Evolutionary conservation across 176 grass and related monocot genomes (phyloP).

Genomic region (Tillandsia leiboldiana): DNA sequence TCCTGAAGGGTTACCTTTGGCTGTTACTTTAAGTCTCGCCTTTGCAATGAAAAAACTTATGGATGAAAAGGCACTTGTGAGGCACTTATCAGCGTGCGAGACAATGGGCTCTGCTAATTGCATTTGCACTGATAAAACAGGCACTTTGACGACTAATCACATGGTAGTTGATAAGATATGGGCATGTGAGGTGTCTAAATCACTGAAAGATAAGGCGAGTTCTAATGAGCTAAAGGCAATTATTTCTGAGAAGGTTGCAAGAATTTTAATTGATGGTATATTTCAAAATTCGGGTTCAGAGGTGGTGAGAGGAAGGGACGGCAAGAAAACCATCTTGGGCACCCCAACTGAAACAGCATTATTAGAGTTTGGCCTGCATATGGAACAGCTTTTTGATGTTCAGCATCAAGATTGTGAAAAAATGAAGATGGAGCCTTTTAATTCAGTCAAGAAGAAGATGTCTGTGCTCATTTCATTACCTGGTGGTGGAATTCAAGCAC

Average conservation of each 20-base stretch:
- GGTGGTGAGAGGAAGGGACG: conserved; percentile 61
- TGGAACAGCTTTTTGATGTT: conserved; percentile 37
- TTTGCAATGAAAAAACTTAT: conserved; percentile 99
- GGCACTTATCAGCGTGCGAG: conserved; percentile 91
- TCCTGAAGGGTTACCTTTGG: conserved; percentile 80
- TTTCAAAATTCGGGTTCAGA: conserved; percentile 78
- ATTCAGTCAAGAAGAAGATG: conserved; percentile 95
- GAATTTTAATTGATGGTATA: conserved; percentile 55
- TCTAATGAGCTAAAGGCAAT: conserved; percentile 36
- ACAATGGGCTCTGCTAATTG: conserved; percentile 96
- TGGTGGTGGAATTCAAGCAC: conserved; percentile 31
- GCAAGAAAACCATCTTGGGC: conserved; percentile 55
- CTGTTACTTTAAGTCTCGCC: conserved; percentile 87
- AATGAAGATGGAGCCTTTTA: conserved; percentile 84
- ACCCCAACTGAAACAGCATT: conserved; percentile 91
- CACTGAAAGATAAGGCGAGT: conserved; percentile 34
- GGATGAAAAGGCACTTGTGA: conserved; percentile 78
- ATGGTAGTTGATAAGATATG: conserved; percentile 96
- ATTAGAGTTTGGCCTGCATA: conserved; percentile 68
- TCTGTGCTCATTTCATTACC: conserved; percentile 53
- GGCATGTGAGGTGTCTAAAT: conserved; percentile 40
- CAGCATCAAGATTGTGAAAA: conserved; percentile 31
- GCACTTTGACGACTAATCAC: conserved; percentile 89
- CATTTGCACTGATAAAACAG: conserved; percentile 96
- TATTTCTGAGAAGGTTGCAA: conserved; percentile 39